Conservation (phyloP, 306 rosid genomes). For the Fagus crenata region DNA sequence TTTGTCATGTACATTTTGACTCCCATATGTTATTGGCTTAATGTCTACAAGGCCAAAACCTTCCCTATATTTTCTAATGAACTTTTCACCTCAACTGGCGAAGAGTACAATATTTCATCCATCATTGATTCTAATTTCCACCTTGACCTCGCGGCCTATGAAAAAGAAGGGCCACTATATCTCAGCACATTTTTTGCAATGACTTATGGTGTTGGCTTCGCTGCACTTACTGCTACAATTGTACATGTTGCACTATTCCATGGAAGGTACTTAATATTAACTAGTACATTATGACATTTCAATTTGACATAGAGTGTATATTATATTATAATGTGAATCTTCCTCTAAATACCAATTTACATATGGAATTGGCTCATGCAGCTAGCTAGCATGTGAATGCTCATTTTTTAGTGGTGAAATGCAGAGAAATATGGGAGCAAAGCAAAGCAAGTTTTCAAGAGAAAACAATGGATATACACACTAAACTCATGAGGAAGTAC, state of each 20-base stretch:
- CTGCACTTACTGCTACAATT: constrained; percentile 74
- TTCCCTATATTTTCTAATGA: constrained; percentile 68
- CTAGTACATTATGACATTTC: background rate
- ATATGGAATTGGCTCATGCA: background rate
- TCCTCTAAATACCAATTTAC: too few species aligned
- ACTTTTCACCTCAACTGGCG: constrained; percentile 53
- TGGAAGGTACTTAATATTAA: constrained; percentile 53
- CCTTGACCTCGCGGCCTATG: constrained; percentile 57
- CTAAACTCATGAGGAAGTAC: constrained; percentile 68
- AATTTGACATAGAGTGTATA: background rate
- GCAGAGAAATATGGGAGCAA: constrained; percentile 87
- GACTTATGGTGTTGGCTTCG: constrained; percentile 84
- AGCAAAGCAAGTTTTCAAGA: constrained; percentile 65
- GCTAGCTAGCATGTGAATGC: background rate
- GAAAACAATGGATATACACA: constrained; percentile 67
- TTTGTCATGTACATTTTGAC: constrained; percentile 64
- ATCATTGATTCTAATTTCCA: constrained; percentile 72
- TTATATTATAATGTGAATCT: background rate
- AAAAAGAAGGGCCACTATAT: constrained; percentile 54
- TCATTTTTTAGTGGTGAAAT: background rate
- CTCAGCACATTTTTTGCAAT: constrained; percentile 67
- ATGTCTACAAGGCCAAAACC: constrained; percentile 59
- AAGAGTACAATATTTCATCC: constrained; percentile 51
- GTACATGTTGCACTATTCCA: constrained; percentile 84
- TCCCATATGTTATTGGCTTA: constrained; percentile 69